These are phyloP conservation scores for Trametes sp. DNA, from an alignment of 1,284 basidiomycete species.

Conservation along the genomic window DNA sequence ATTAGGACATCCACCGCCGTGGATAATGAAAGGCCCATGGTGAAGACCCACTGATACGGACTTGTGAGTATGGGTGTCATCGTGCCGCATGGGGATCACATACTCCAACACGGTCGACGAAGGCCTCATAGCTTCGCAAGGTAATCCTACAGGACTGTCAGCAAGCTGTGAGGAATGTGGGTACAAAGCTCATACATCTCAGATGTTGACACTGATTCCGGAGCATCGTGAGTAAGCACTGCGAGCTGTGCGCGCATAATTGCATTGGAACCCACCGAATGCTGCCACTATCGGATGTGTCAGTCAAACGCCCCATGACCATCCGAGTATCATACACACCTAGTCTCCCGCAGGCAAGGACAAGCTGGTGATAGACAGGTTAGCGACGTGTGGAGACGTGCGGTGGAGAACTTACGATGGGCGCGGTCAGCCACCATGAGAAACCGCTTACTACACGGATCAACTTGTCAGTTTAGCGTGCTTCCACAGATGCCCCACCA, in stretches of 20 bases:
- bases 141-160: slow-evolving; percentile 40
- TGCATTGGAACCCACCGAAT: slow-evolving; percentile 28
- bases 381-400: not conserved
- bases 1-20: slow-evolving; percentile 59
- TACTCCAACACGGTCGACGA: slow-evolving; percentile 33
- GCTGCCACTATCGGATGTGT: slow-evolving; percentile 19
- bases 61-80: slow-evolving; percentile 3
- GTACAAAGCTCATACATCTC: slow-evolving; percentile 41
- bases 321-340: slow-evolving; percentile 11
- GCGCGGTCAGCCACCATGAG: slow-evolving; percentile 46
- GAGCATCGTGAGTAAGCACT: not conserved
- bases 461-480: not conserved
- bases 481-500: not conserved
- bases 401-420: slow-evolving; percentile 45
- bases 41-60: slow-evolving; percentile 60
- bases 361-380: slow-evolving; percentile 12
- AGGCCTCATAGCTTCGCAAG: slow-evolving; percentile 42
- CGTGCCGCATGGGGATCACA: not conserved
- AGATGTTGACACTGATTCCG: slow-evolving; percentile 42
- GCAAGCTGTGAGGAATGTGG: not conserved
- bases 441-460: slow-evolving; percentile 46
- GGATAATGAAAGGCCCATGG: slow-evolving; percentile 59
- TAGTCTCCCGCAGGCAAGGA: slow-evolving; percentile 27
- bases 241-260: not conserved
- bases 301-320: not conserved